Conservation (phyloP, 139 green algal species). For the Volvox africanus region DNA sequence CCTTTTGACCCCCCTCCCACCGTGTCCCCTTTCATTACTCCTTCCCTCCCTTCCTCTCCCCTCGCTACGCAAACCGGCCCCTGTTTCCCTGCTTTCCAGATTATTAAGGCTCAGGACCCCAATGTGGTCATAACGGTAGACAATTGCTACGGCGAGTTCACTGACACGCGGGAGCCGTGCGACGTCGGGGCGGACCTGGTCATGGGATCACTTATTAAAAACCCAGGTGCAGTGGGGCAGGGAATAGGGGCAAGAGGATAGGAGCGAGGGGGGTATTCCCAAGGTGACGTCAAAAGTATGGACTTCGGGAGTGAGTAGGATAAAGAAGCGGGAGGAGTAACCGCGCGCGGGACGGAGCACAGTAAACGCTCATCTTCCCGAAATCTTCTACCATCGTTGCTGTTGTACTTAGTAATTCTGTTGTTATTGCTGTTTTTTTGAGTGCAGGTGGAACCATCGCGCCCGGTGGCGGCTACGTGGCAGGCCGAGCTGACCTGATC, state of each 20-base stretch:
- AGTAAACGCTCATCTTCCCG: no score
- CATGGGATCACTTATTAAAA: constrained; percentile 97
- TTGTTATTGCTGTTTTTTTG: no score
- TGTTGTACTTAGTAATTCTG: no score
- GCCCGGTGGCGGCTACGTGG: constrained; percentile 93
- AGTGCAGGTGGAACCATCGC: constrained; percentile 88
- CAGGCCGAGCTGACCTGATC: constrained; percentile 84
- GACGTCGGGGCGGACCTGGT: constrained; percentile 92
- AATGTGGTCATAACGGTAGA: constrained; percentile 90
- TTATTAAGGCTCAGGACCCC: constrained; percentile 74
- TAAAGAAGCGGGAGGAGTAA: no score
- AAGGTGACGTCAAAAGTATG: no score
- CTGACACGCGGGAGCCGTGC: constrained; percentile 86
- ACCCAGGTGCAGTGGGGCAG: constrained; percentile 60
- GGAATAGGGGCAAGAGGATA: not conserved
- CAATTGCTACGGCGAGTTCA: constrained; percentile 99
- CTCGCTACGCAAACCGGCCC: no score
- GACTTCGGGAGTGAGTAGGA: no score
- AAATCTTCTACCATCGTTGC: no score
- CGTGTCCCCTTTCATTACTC: not conserved
- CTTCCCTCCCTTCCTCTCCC: not conserved
- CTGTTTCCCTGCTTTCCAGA: constrained; percentile 51
- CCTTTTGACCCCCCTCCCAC: not conserved
- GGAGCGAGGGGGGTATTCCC: no score
- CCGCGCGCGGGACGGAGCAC: no score